Conservation (phyloP, 2,329 filamentous ascomycete genomes). For the Sodiomyces alkalinus region DNA sequence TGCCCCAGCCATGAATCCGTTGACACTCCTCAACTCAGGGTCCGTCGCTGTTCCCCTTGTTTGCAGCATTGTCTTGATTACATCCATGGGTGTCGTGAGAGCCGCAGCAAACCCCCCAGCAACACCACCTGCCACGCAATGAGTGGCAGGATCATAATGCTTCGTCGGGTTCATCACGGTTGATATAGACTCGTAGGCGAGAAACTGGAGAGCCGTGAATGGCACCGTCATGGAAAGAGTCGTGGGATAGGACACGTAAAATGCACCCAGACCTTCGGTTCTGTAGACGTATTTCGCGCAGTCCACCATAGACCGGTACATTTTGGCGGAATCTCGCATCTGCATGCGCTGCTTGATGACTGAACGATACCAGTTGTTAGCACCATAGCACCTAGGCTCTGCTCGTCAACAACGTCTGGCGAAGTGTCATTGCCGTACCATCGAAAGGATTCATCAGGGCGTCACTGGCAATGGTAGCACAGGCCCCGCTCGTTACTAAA, state of each 20-base stretch:
- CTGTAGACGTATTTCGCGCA: constrained; percentile 81
- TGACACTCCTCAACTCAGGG: constrained; percentile 69
- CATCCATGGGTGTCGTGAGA: constrained; percentile 89
- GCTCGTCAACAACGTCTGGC: too few relatives aligned
- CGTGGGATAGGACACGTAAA: constrained; percentile 97
- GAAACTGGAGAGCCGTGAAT: constrained; percentile 93
- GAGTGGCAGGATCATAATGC: constrained; percentile 81
- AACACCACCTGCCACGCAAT: constrained; percentile 82
- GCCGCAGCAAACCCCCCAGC: constrained; percentile 89
- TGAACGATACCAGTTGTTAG: constrained; percentile 19
- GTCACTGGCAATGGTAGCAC: constrained; percentile 92
- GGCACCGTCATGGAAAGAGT: constrained; percentile 97
- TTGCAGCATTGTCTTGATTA: constrained; percentile 95
- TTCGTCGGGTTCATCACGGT: constrained; percentile 81
- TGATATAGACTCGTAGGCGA: constrained; percentile 92
- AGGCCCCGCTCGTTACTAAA: constrained; percentile 78
- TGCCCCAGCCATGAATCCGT: constrained; percentile 65
- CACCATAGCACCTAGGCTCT: too few relatives aligned
- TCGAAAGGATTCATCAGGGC: constrained; percentile 99
- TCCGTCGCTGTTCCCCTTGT: constrained; percentile 77
- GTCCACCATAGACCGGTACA: constrained; percentile 73
- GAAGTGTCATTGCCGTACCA: too few relatives aligned
- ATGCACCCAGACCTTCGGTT: constrained; percentile 75
- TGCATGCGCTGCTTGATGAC: constrained; percentile 99
- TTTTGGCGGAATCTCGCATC: constrained; percentile 76